phyloP scores from a whole-genome alignment of 2,329 filamentous ascomycete species.

The Alternaria atra region DNA sequence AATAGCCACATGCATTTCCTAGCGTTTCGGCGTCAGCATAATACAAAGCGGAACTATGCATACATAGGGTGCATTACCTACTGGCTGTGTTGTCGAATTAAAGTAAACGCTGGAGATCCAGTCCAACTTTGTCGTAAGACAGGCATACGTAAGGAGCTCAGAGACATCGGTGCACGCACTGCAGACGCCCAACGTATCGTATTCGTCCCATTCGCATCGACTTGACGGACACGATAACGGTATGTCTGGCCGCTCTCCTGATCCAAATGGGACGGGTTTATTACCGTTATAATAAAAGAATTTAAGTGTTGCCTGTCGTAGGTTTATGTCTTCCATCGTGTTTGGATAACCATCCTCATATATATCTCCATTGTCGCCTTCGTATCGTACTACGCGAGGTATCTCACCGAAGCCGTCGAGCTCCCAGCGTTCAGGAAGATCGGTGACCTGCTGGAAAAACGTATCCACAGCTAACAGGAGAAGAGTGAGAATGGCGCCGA shows the following conservation, averaged over 20 bases:
- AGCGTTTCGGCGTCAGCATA: neutral
- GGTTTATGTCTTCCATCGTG: neutral
- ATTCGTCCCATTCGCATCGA: constrained; percentile 30
- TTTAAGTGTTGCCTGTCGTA: neutral
- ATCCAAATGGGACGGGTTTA: constrained; percentile 12
- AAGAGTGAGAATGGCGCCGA: constrained; percentile 14
- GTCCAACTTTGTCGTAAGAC: constrained; percentile 18
- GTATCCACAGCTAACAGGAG: constrained; percentile 20
- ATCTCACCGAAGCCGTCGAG: neutral
- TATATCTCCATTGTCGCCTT: constrained; percentile 8
- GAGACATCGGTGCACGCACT: constrained; percentile 29
- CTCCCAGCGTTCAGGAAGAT: constrained; percentile 34
- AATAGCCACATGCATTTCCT: constrained; percentile 33
- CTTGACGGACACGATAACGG: constrained; percentile 30
- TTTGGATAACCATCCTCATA: constrained; percentile 7
- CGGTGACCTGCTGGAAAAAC: constrained; percentile 45
- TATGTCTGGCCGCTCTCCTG: constrained; percentile 8
- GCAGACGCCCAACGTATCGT: constrained; percentile 32
- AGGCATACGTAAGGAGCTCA: constrained; percentile 23
- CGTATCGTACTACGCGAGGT: constrained; percentile 10
- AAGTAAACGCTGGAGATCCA: constrained; percentile 18
- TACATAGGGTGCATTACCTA: neutral
- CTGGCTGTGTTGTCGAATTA: neutral
- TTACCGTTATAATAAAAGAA: constrained; percentile 18
- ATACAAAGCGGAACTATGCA: neutral